Base-by-base conservation (phyloP, 495 filamentous ascomycete species). In the Penicillium mononematosum region DNA sequence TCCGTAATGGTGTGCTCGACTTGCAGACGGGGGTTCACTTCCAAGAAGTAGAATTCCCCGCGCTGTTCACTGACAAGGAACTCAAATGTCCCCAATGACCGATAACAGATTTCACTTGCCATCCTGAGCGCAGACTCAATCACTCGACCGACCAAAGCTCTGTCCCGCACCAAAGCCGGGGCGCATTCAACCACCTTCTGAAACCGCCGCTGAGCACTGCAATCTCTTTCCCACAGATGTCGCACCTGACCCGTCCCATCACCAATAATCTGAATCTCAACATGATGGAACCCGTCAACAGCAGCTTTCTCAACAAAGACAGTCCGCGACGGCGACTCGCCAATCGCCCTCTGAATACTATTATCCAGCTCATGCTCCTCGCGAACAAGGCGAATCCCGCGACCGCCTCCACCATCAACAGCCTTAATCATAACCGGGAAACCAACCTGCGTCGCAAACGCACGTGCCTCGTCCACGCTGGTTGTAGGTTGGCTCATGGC, bases 1-100 rank as follows among this genome's bases (percentile, higher is more conserved):
- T 84, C 79, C 1, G 78, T 82, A 38, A 83, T 77, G 19, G 77
- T 81, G 51, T 82, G 80, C 56, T 82, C 80, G 31, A 82, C 79
- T 62, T 80, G 84, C 19, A 86, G 65, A 29, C 84, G 72, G 0
- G 84, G 83, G 62, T 87, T 87, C 73, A 87, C 80, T 64, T 88
- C 85, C 5, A 88, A 67, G 59, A 88, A 88, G 63, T 82, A 88
- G 66, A 84, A 84, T 44, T 83, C 75, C 0, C 63, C 63, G 0
- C 67, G 76, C n/a, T 75, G 61, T 53, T 83, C 80, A 65, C 83
- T 79, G 12, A 86, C 81, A 14, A 88, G 73, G 49, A 81, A 88
- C 60, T 87, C 85, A 45, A 86, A 75, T 0, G 84, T 87, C 0
- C 84, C 84, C 1, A 81, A 77, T 3, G 77, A 81, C 16, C 60